Evolutionary conservation across 768 basidiomycete genomes (phyloP).

Genomic region (Termitomyces sp.): DNA sequence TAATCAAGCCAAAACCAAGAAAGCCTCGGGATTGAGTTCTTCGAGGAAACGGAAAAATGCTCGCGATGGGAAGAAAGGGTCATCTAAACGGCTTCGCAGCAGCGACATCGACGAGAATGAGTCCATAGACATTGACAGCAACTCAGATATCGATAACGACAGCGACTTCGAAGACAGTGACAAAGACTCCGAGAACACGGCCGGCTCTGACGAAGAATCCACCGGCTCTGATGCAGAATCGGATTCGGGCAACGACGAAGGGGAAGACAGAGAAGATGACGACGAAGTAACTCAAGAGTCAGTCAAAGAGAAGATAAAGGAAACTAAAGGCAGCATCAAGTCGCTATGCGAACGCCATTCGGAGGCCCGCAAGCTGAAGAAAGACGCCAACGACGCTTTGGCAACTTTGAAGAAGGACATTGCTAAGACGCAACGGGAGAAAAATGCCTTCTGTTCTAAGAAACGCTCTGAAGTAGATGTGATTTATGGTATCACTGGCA

Average conservation of each 20-base stretch:
- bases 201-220: constrained; percentile 13
- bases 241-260: constrained; percentile 20
- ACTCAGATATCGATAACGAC: constrained; percentile 20
- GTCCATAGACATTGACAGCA: constrained; percentile 25
- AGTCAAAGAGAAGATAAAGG: constrained; percentile 42
- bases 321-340: constrained; percentile 36
- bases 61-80: constrained; percentile 32
- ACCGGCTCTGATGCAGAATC: constrained; percentile 12
- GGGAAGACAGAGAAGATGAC: constrained; percentile 28
- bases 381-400: constrained; percentile 28
- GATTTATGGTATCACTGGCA: background rate
- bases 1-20: constrained; percentile 9
- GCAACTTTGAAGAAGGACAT: constrained; percentile 38
- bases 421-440: constrained; percentile 47
- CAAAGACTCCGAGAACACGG: constrained; percentile 11
- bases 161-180: constrained; percentile 17
- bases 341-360: constrained; percentile 31
- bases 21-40: constrained; percentile 9
- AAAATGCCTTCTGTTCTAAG: constrained; percentile 59
- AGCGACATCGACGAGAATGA: constrained; percentile 31
- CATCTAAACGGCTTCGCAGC: constrained; percentile 41
- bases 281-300: constrained; percentile 41
- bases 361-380: constrained; percentile 31
- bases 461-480: constrained; percentile 48
- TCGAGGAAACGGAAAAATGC: constrained; percentile 49